A percentile compares a stretch with the other conserved stretches of the same genome.
Conservation (phyloP, 2,329 filamentous ascomycete species). For the Colletotrichum lini region DNA sequence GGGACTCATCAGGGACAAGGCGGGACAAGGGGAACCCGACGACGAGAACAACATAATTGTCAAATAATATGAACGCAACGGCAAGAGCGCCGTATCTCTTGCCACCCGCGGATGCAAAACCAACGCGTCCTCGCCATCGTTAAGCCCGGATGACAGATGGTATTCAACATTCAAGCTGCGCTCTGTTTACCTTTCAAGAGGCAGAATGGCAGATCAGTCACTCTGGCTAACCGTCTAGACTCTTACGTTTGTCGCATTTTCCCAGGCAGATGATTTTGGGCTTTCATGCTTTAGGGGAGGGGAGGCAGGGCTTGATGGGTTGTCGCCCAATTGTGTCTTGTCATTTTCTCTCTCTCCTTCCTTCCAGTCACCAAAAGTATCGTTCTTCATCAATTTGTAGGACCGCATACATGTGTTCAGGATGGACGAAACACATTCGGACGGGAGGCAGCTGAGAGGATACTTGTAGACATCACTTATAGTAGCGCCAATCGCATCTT, state of each 20-base stretch:
- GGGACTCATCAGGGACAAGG: not conserved
- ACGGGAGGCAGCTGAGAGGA: not conserved
- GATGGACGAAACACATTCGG: not conserved
- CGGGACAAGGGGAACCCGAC: not conserved
- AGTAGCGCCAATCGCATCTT: not conserved
- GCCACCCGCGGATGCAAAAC: no score
- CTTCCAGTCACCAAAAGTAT: no score
- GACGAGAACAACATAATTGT: not conserved
- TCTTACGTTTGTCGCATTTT: not conserved
- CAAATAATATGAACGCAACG: not conserved
- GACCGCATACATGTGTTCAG: not conserved
- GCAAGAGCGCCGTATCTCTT: not conserved
- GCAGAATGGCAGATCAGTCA: not conserved
- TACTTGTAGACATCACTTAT: not conserved
- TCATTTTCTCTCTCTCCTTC: not conserved
- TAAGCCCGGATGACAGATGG: not conserved
- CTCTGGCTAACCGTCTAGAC: not conserved
- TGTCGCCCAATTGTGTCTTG: not conserved
- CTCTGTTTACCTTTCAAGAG: not conserved
- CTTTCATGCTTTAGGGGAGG: no score
- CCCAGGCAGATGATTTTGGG: no score
- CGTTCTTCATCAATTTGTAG: no score
- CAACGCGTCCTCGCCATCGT: no score
- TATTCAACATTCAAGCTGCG: not conserved
- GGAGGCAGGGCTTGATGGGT: no score